A percentile compares a stretch with the other conserved stretches of the same genome.
These are phyloP conservation scores for Citrullus amarus DNA, from an alignment of 306 rosid species.

Conservation along the genomic window DNA sequence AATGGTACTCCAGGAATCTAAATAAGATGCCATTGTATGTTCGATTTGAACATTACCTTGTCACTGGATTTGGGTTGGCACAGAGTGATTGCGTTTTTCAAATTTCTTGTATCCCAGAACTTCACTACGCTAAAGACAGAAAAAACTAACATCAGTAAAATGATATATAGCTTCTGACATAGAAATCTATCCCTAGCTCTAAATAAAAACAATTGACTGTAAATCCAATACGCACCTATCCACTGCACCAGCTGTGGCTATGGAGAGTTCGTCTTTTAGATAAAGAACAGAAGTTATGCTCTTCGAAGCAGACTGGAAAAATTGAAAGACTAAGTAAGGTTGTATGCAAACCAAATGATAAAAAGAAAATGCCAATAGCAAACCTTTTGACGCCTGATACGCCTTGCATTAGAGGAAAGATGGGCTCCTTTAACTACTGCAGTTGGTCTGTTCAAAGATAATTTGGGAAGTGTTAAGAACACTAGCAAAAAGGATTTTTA, in stretches of 20 bases:
- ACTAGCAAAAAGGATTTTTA: not conserved
- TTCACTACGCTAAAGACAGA: constrained; percentile 54
- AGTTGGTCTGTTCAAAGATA: constrained; percentile 41
- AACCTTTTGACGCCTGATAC: constrained; percentile 62
- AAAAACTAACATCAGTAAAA: not conserved
- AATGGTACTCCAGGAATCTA: not conserved
- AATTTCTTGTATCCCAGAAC: constrained; percentile 90
- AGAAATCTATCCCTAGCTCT: not conserved
- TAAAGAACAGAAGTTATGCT: constrained; percentile 87
- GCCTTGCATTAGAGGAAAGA: constrained; percentile 37
- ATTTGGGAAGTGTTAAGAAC: not conserved
- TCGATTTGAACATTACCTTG: constrained; percentile 42
- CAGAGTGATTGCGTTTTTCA: constrained; percentile 43
- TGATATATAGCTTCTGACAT: not conserved
- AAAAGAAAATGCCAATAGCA: constrained; percentile 14
- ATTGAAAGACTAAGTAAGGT: constrained; percentile 6
- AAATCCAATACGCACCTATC: constrained; percentile 47
- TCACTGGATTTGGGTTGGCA: constrained; percentile 40
- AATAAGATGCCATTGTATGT: not conserved
- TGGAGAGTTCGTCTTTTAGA: constrained; percentile 71
- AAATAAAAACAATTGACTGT: not conserved
- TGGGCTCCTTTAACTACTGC: constrained; percentile 69
- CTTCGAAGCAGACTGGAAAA: constrained; percentile 67
- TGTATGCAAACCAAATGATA: not conserved
- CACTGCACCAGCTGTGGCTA: constrained; percentile 88